Conservation (phyloP, 257 asterid genomes). For the Galeopsis tetrahit region DNA sequence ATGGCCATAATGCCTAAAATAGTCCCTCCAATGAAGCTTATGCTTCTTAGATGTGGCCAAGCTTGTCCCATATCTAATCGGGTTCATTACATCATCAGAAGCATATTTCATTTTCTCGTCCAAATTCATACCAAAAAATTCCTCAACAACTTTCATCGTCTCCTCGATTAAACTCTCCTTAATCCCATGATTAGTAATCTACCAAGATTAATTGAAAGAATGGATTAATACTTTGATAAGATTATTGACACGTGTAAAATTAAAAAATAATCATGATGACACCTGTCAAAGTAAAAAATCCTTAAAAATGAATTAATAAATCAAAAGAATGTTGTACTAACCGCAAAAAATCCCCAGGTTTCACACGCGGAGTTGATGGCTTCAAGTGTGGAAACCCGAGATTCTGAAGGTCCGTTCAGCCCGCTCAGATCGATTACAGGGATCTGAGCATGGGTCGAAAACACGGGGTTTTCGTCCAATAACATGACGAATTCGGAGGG, state of each 20-base stretch:
- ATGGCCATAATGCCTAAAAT: conserved; percentile 58
- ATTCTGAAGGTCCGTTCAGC: conserved; percentile 30
- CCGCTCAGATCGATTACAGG: conserved; percentile 52
- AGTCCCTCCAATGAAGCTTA: conserved; percentile 66
- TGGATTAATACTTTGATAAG: no score
- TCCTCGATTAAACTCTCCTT: conserved; percentile 35
- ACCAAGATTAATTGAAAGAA: background rate
- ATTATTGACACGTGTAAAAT: no score
- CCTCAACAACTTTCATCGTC: conserved; percentile 43
- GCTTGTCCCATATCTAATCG: conserved; percentile 63
- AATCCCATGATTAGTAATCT: conserved; percentile 57
- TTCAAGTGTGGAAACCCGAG: conserved; percentile 35
- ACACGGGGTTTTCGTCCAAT: conserved; percentile 36
- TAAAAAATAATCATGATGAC: no score
- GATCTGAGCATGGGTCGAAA: conserved; percentile 30
- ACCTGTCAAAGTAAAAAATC: no score
- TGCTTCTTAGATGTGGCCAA: conserved; percentile 51
- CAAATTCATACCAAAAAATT: conserved; percentile 43
- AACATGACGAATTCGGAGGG: conserved; percentile 44
- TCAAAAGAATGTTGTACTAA: conserved; percentile 14
- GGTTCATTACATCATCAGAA: conserved; percentile 63
- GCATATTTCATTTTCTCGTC: conserved; percentile 53
- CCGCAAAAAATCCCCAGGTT: conserved; percentile 58
- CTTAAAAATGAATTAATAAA: no score
- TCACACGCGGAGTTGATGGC: conserved; percentile 51